Percentiles rank a stretch among this genome's conserved stretches.
Evolutionary conservation across 2,329 filamentous ascomycete genomes (phyloP).

Genomic region (Sarocladium brachiariae): DNA sequence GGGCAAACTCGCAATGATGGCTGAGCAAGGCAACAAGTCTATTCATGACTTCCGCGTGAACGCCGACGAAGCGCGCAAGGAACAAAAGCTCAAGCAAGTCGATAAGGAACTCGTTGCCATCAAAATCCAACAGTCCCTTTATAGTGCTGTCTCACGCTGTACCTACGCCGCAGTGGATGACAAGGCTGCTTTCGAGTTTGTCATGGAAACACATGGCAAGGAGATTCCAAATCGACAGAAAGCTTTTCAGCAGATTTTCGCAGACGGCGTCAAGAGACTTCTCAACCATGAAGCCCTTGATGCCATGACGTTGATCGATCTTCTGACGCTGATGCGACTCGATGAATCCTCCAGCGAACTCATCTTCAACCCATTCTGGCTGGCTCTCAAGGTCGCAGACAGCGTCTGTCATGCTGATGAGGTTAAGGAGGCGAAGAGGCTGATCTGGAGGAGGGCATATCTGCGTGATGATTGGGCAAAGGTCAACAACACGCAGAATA

Average conservation of each 20-base stretch:
- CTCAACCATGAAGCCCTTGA: conserved; percentile 67
- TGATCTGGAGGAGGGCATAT: conserved; percentile 83
- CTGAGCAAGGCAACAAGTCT: conserved; percentile 39
- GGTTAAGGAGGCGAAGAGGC: conserved; percentile 49
- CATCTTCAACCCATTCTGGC: conserved; percentile 64
- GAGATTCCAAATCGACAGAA: conserved; percentile 52
- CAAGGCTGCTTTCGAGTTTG: conserved; percentile 68
- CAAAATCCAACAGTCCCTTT: conserved; percentile 72
- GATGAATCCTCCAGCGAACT: conserved; percentile 5
- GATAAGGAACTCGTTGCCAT: conserved; percentile 62
- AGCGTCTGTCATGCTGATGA: conserved; percentile 48
- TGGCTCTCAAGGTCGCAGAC: conserved; percentile 59
- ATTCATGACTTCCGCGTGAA: conserved; percentile 30
- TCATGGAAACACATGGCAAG: conserved; percentile 59
- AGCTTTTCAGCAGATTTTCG: conserved; percentile 64
- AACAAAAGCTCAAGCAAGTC: conserved; percentile 43
- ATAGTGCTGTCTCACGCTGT: conserved; percentile 60
- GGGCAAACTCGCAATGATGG: conserved; percentile 73
- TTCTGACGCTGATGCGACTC: conserved; percentile 66
- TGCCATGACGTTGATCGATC: conserved; percentile 58
- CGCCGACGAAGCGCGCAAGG: conserved; percentile 27
- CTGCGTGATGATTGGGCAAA: conserved; percentile 77
- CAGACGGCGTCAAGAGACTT: conserved; percentile 61
- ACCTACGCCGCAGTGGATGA: conserved; percentile 71
- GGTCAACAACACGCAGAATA: conserved; percentile 70